Evolutionary conservation across 116 monocot species (phyloP).

Genomic region (Papilionanthe hybrid): DNA sequence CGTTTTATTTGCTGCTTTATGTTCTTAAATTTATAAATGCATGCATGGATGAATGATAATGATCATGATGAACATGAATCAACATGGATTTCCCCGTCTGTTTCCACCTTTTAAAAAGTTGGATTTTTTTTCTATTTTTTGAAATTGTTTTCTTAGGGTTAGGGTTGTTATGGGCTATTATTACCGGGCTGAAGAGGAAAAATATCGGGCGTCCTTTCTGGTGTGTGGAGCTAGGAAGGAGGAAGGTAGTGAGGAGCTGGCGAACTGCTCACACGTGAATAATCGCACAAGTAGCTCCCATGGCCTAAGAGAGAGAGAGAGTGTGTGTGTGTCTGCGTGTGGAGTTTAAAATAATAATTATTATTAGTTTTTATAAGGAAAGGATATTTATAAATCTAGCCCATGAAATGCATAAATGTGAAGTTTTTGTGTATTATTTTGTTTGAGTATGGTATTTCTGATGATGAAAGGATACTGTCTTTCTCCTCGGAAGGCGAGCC

Average conservation of each 20-base stretch:
- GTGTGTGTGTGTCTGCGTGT: too few species aligned
- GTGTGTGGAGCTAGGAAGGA: background rate
- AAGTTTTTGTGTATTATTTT: too few species aligned
- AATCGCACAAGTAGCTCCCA: background rate
- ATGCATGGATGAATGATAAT: background rate
- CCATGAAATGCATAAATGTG: too few species aligned
- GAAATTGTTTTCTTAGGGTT: constrained; percentile 15
- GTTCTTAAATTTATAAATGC: background rate
- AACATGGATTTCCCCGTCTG: background rate
- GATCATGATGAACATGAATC: background rate
- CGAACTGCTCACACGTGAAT: constrained; percentile 29
- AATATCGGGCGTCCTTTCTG: background rate
- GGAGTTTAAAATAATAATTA: too few species aligned
- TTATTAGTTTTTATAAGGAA: too few species aligned
- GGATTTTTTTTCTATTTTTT: background rate
- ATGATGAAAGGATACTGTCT: background rate
- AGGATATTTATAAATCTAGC: too few species aligned
- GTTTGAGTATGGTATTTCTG: too few species aligned
- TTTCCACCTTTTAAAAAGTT: background rate
- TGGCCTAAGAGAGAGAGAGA: too few species aligned
- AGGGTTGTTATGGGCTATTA: constrained; percentile 15
- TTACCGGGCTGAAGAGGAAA: background rate
- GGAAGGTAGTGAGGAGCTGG: background rate
- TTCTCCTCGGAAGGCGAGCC: constrained; percentile 22
- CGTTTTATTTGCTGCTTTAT: background rate